These are phyloP conservation scores for Aspergillus nidulans DNA, from an alignment of 495 filamentous ascomycete species.

Conservation along the genomic window DNA sequence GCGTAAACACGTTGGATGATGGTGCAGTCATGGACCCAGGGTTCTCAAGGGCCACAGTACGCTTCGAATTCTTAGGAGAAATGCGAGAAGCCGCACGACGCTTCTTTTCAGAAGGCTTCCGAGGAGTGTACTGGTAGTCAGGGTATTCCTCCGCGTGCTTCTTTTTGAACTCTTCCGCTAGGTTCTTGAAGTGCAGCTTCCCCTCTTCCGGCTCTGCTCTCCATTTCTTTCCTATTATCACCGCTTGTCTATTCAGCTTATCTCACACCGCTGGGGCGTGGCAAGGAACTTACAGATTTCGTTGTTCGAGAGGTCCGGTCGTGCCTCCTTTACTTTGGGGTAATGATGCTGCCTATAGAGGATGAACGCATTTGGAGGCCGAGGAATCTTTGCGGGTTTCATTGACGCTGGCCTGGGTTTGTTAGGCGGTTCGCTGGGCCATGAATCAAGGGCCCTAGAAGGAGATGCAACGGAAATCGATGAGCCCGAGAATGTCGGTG, in stretches of 20 bases:
- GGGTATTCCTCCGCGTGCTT: slow-evolving; percentile 41
- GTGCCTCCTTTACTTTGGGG: slow-evolving; percentile 25
- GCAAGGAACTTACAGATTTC: slow-evolving; percentile 41
- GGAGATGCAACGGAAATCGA: slow-evolving; percentile 22
- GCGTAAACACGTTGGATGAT: slow-evolving; percentile 6
- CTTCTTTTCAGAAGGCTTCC: slow-evolving; percentile 46
- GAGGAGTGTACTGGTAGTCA: slow-evolving; percentile 46
- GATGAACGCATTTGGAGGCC: slow-evolving; percentile 44
- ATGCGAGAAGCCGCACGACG: slow-evolving; percentile 26
- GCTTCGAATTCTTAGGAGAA: slow-evolving; percentile 7
- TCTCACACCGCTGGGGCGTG: neutral
- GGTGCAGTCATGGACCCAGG: neutral
- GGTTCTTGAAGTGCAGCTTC: slow-evolving; percentile 27
- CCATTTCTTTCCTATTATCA: slow-evolving; percentile 43
- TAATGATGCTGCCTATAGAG: slow-evolving; percentile 42
- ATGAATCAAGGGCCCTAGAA: neutral
- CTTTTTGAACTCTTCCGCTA: slow-evolving; percentile 36
- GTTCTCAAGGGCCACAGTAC: slow-evolving; percentile 1
- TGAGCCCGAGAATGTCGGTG: slow-evolving; percentile 20
- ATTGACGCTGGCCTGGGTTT: slow-evolving; percentile 5
- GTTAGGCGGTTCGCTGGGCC: neutral
- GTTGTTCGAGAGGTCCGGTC: slow-evolving; percentile 39
- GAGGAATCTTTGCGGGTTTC: slow-evolving; percentile 31
- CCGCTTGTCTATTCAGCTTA: slow-evolving; percentile 32
- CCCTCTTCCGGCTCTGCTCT: slow-evolving; percentile 29